A percentile compares a stretch with the other conserved stretches of the same genome.
Conservation (phyloP, 768 basidiomycete species). For the Termitomyces sp. region DNA sequence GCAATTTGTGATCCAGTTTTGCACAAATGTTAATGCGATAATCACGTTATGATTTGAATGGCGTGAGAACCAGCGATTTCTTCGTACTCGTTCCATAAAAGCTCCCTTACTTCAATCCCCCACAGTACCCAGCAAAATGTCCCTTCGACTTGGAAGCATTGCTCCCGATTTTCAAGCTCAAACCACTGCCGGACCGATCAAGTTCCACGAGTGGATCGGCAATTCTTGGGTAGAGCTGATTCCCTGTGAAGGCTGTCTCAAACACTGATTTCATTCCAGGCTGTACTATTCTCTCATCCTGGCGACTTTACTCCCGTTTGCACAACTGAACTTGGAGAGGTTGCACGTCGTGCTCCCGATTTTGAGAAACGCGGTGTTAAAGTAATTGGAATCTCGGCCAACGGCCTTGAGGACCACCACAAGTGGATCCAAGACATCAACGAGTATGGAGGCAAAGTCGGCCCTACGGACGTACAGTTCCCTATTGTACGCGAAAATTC, state of each 20-base stretch:
- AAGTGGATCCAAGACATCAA: constrained; percentile 90
- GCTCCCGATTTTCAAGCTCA: constrained; percentile 91
- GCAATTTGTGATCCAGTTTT: constrained; percentile 35
- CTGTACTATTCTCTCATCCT: constrained; percentile 90
- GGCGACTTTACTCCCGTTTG: constrained; percentile 92
- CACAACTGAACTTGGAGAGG: constrained; percentile 97
- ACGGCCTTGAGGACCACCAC: constrained; percentile 78
- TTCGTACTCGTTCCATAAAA: constrained; percentile 25
- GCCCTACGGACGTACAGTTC: constrained; percentile 75
- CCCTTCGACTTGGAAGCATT: constrained; percentile 77
- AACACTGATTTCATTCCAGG: constrained; percentile 34
- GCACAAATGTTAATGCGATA: neutral
- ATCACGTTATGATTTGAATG: neutral
- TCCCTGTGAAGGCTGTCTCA: neutral
- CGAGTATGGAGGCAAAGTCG: constrained; percentile 64
- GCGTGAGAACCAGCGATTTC: constrained; percentile 65
- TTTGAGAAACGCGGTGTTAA: constrained; percentile 88
- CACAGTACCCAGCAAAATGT: constrained; percentile 22
- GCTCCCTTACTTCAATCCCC: neutral
- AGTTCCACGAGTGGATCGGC: constrained; percentile 91
- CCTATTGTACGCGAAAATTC: constrained; percentile 65
- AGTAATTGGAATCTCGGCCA: constrained; percentile 91
- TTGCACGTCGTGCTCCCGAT: constrained; percentile 80
- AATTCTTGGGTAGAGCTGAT: constrained; percentile 69
- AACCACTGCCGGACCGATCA: constrained; percentile 83